Evolutionary conservation across 768 basidiomycete genomes (phyloP), one percentile per base, ranked within the genome.

Genomic region (Termitomyces sp.): DNA sequence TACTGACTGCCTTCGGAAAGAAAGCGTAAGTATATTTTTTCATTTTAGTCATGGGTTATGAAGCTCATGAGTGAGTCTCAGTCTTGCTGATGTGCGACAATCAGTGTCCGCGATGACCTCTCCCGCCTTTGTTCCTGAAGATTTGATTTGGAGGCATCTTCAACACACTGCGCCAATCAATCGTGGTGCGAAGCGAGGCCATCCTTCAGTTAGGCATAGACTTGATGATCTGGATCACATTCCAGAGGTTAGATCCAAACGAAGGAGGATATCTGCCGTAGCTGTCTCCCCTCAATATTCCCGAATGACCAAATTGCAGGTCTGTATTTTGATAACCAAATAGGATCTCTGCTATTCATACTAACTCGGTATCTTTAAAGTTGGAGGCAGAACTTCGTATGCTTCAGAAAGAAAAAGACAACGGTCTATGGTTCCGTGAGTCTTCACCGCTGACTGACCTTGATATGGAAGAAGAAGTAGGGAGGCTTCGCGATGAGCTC

Each of bases 1-100:
- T 72, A 13, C 65, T 82, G 57, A 80, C 79, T 13, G 65, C 74
- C 1, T 66, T 67, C 30, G 79, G 77, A 3, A 79, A 75, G 69
- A 79, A 77, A 69, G 70, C 70, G 80, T 48, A 40, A 28, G 33
- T 20, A 55, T 20, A 18, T 3, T 48, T 9, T 0, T 40, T 2
- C 20, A 2, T 22, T 18, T n/a, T 18, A 4, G 8, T 4, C 22
- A 13, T 20, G 22, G 13, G 32, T 6, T 2, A 51, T 26, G 22
- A 26, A 26, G 10, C 33, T 36, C 50, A 51, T 22, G 18, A 20
- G 22, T 30, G 7, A 16, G 3, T 32, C 26, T 4, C 43, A 78
- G 76, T 5, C 67, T 77, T 24, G 60, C 65, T 24, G 62, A 64
- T 32, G 71, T 72, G 18, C 71, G 75, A 10, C 73, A 73, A 24